Evolutionary conservation across 192 early-diverging fungal species (phyloP), one percentile per base, ranked within the genome.

Genomic region (Backusella circina): DNA sequence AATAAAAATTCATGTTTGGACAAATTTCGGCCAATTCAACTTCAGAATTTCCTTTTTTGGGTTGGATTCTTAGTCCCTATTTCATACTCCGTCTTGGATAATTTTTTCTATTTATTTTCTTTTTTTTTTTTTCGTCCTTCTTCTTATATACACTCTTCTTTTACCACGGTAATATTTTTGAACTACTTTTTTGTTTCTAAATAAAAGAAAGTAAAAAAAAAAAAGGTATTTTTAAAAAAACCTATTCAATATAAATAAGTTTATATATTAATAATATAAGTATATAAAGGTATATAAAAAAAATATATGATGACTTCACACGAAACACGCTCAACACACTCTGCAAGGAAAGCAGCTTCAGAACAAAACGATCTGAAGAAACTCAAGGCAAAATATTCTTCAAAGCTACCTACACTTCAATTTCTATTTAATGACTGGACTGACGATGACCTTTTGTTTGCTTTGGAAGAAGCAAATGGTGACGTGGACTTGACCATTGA

Each of bases 381-480:
- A 75, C 88, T 93, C 44, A 88, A 86, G 77, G 82, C 67, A 80
- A 88, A 89, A 82, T 91, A 94, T 82, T 84, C 80, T 71, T 80
- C 72, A 77, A 84, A 86, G 70, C 82, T 95, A 76, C 79, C 85
- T 65, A 88, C 85, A 70, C 84, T 95, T 67, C 87, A 89, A 77
- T 91, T 92, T 83, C 78, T 95, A 77, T 93, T 93, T 76, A 83
- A 90, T 70, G 92, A 92, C 73, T 99, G 96, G 96, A 84, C 93
- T 82, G 94, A 97, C 79, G 90, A 89, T 76, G 97, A 99, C 85
- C 88, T 99, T 73, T 79, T 96, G 61, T 93, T 89, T 61, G 90
- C 90, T 38, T 83, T 99, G 73, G 89, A 94, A 82, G 97, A 99
- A 75, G 91, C 92, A 57, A 79, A 89, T 66, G 96, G 96, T 32